phyloP scores from a whole-genome alignment of 768 basidiomycete species.

The Solioccasus polychromus region DNA sequence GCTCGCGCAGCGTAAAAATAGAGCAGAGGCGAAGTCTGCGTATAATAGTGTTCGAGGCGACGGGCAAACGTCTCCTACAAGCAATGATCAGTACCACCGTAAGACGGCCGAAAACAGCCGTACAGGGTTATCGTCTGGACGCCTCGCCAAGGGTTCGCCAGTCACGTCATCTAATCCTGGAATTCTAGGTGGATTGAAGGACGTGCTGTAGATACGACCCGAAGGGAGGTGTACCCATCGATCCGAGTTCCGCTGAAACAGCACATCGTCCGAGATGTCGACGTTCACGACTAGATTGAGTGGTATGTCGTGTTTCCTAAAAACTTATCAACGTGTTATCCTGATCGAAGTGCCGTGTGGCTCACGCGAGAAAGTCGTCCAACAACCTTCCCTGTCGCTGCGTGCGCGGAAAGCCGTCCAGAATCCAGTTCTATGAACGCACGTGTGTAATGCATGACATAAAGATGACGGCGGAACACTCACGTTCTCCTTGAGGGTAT shows the following conservation, averaged over 20 bases:
- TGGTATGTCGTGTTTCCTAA: conserved; percentile 58
- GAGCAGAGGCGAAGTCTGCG: conserved; percentile 74
- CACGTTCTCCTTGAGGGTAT: conserved; percentile 60
- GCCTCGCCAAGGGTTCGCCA: conserved; percentile 75
- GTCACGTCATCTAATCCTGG: conserved; percentile 81
- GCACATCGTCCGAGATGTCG: conserved; percentile 78
- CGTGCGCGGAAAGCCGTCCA: conserved; percentile 91
- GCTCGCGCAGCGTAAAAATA: conserved; percentile 57
- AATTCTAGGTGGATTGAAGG: conserved; percentile 78
- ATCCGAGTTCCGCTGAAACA: conserved; percentile 77
- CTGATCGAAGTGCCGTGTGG: not conserved
- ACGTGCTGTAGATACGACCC: conserved; percentile 83
- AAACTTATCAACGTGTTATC: not conserved
- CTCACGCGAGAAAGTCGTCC: conserved; percentile 68
- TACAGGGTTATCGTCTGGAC: conserved; percentile 87
- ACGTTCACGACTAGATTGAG: conserved; percentile 80
- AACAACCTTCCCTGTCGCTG: conserved; percentile 74
- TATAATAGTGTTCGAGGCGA: conserved; percentile 74
- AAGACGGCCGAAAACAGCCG: not conserved
- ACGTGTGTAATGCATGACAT: conserved; percentile 6
- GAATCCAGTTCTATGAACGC: conserved; percentile 69
- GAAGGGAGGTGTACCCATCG: conserved; percentile 85
- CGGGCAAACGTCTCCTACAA: conserved; percentile 71
- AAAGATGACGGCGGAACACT: conserved; percentile 15
- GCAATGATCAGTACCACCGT: conserved; percentile 4